Evolutionary conservation across 345 rosid genomes (phyloP).

Genomic region (Pugionium cornutum): DNA sequence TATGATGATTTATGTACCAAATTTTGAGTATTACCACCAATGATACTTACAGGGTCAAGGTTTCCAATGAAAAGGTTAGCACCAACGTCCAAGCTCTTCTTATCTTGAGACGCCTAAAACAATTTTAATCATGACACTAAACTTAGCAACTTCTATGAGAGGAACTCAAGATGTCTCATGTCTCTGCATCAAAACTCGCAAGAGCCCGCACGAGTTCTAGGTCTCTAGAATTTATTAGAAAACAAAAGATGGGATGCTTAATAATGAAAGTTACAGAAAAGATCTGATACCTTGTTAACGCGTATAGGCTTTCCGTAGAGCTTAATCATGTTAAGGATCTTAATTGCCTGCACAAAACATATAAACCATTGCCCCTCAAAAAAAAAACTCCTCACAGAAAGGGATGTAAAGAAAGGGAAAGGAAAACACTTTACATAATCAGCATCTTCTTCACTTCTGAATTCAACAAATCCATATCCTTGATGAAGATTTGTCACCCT

Average conservation of each 20-base stretch:
- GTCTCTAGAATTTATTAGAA: too few relatives aligned
- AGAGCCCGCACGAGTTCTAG: neutral
- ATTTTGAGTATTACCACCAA: neutral
- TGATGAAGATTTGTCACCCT: constrained; percentile 97
- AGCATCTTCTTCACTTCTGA: constrained; percentile 96
- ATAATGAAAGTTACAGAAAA: neutral
- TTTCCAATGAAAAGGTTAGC: constrained; percentile 98
- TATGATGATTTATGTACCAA: neutral
- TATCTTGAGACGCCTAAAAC: constrained; percentile 93
- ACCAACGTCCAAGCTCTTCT: constrained; percentile 96
- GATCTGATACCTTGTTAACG: constrained; percentile 76
- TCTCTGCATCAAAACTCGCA: constrained; percentile 5
- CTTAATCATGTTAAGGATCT: constrained; percentile 97
- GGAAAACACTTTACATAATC: constrained; percentile 64
- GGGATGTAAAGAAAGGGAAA: neutral
- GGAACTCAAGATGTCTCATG: neutral
- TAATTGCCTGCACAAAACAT: constrained; percentile 67
- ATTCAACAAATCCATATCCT: constrained; percentile 89
- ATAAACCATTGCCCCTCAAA: neutral
- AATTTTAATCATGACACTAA: constrained; percentile 6
- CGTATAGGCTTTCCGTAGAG: constrained; percentile 95
- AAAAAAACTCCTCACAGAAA: neutral
- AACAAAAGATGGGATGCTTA: neutral
- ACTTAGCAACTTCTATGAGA: neutral
- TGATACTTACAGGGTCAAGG: constrained; percentile 83